Evolutionary conservation across 1,284 basidiomycete species (phyloP), one percentile per base, ranked within the genome.

Genomic region (Ganoderma meredithae): DNA sequence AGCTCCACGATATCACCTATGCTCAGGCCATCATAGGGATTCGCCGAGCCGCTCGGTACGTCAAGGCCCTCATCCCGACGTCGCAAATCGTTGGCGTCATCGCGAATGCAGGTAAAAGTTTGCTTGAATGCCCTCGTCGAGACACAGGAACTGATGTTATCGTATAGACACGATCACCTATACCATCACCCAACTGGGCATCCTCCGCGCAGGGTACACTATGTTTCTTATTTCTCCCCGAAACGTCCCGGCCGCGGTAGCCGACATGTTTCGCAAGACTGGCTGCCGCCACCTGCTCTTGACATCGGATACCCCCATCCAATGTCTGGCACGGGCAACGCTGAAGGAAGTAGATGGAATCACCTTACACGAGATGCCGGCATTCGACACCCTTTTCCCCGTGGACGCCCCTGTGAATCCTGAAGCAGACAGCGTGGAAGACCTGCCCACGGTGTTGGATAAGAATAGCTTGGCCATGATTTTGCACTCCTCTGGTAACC

Each of bases 161-260:
- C 19, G 17, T 17, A 31, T 41, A 79, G 80, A 81, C 63, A 77
- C 79, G 10, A 73, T 80, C 68, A 79, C 79, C 1, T 81, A 76
- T 43, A 72, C 73, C 62, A 72, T 75, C 25, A 71, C 73, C 25
- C 62, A 75, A 25, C 63, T 77, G 19, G 79, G 79, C 13, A 73
- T 79, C 41, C 33, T 80, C 17, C 73, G 79, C 3, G 76, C 81
- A 0, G 80, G 79, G 19, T 76, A 73, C 63, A 68, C 72, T 0
- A 74, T 74, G 52, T 73, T 76, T 59, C 60, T 71, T 8, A 71
- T 76, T 22, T 76, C 75, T 22, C 68, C 69, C 0, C 65, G 75
- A 4, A 76, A 76, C 47, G 69, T 64, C 9, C 66, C 71, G 0
- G 69, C 66, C 3, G 75, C 68, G 10, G 66, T 76, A 1, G 73